A percentile compares a stretch with the other conserved stretches of the same genome.
These are phyloP conservation scores for Morella rubra DNA, from an alignment of 306 rosid species.

Conservation along the genomic window DNA sequence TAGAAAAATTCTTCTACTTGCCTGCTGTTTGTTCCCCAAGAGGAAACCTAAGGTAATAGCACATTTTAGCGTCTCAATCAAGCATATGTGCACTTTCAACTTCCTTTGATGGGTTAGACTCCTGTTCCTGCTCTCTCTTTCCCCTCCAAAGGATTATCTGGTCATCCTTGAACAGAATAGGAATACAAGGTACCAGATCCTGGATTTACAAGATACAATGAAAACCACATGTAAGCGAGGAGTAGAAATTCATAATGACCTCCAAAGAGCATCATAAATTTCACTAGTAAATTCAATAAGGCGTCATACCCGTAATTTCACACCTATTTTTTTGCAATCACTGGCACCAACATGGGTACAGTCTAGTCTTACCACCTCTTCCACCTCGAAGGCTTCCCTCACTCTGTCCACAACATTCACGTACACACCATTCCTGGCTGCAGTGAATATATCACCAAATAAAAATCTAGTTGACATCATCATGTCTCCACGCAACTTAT, in stretches of 20 bases:
- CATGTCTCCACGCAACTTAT: conserved; percentile 2
- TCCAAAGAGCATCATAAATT: too few species aligned
- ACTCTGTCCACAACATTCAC: conserved; percentile 74
- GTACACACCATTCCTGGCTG: conserved; percentile 94
- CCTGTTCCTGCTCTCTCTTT: conserved; percentile 33
- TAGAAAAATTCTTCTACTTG: neutral
- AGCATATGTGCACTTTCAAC: conserved; percentile 2
- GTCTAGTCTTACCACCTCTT: conserved; percentile 83
- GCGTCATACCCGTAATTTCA: conserved; percentile 65
- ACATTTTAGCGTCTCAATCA: neutral
- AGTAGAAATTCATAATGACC: neutral
- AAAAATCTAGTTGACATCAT: neutral
- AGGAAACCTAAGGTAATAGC: neutral
- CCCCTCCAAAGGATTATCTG: conserved; percentile 96
- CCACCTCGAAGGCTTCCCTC: conserved; percentile 67
- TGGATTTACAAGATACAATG: conserved; percentile 24
- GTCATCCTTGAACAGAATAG: conserved; percentile 85
- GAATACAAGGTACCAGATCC: conserved; percentile 86
- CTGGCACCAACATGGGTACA: conserved; percentile 72
- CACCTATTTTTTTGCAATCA: conserved; percentile 87
- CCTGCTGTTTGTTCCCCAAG: neutral
- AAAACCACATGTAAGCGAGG: conserved; percentile 9
- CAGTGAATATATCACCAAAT: conserved; percentile 24
- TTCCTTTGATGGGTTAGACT: conserved; percentile 27
- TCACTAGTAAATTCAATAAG: neutral